phyloP scores from a whole-genome alignment of 2,329 filamentous ascomycete genomes.

The Calonectria naviculata region DNA sequence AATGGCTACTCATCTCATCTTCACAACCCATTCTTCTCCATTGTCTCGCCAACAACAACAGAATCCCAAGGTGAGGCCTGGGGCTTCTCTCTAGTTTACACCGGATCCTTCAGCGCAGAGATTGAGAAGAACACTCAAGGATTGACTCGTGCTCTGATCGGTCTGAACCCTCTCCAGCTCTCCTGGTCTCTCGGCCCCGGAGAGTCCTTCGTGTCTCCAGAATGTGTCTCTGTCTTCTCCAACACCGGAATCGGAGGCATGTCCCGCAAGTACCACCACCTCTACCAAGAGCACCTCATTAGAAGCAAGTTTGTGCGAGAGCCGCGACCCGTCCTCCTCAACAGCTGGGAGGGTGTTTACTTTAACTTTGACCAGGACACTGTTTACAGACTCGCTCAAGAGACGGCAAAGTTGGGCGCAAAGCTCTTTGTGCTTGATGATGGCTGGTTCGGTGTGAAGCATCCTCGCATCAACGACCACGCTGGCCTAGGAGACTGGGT shows the following conservation, averaged over 20 bases:
- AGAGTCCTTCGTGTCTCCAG: constrained; percentile 68
- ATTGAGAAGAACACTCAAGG: constrained; percentile 73
- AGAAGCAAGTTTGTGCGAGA: constrained; percentile 64
- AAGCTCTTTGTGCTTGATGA: constrained; percentile 74
- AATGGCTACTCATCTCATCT: constrained; percentile 72
- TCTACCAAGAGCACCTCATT: constrained; percentile 72
- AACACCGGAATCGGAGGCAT: constrained; percentile 68
- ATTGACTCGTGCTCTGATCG: constrained; percentile 68
- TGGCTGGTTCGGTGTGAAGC: constrained; percentile 72
- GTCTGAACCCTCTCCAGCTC: constrained; percentile 70
- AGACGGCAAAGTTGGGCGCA: constrained; percentile 69
- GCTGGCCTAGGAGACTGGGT: constrained; percentile 73
- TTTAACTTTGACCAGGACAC: constrained; percentile 68
- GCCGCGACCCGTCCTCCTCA: constrained; percentile 67
- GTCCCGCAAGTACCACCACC: constrained; percentile 69
- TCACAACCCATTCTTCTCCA: constrained; percentile 72
- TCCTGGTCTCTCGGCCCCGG: constrained; percentile 68
- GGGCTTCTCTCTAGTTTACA: constrained; percentile 74
- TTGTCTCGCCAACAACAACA: constrained; percentile 67
- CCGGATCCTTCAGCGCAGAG: constrained; percentile 70
- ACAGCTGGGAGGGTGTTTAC: constrained; percentile 73
- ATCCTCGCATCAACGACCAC: constrained; percentile 67
- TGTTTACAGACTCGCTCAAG: constrained; percentile 65
- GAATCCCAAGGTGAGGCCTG: constrained; percentile 71
- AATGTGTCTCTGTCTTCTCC: constrained; percentile 72